Base-by-base conservation (phyloP, 2,329 filamentous ascomycete species). In the Pezicula rhizophila region DNA sequence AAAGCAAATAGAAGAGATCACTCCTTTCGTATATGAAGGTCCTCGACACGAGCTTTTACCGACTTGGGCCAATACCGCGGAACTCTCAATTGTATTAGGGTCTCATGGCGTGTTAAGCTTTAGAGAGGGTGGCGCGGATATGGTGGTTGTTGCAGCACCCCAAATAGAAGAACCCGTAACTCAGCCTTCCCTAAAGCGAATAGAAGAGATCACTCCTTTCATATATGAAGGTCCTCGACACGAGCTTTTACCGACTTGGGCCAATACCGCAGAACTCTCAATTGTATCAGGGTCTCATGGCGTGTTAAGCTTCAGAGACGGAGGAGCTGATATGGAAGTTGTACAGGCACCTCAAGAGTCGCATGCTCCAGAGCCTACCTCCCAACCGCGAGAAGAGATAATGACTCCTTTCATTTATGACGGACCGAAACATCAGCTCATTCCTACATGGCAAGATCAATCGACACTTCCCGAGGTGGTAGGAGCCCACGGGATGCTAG, bases 281-380 rank as follows among this genome's bases (percentile, higher is more conserved):
- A 20, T 50, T 6, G 43, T 46, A 3, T 28, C 12, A n/a, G 48
- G 48, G 26, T 31, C 35, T 42, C 41, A 42, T 34, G 42, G 43
- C 14, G 34, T 23, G 12, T 15, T 50, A 8, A 37, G 35, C 20
- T 50, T 50, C 37, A 18, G 31, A 4, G 48, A 50, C 14, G 33
- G 20, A 14, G 48, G 48, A 23, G 48, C 48, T 38, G 48, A 46
- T 23, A 46, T 50, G 40, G n/a, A 26, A 5, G 25, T 42, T 26
- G 20, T 42, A 11, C 20, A 42, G 5, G 10, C 25, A 8, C 23
- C 25, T 6, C n/a, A 38, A 15, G 35, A 38, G 8, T 38, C 35
- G 14, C n/a, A 38, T 15, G 5, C 6, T 8, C 35, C 14, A 10
- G 18, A 38, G 3, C 35, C n/a, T 38, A 2, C 12, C 4, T 38